Conservation (phyloP, 805 yeast genomes). For the Pichia deserticola region DNA sequence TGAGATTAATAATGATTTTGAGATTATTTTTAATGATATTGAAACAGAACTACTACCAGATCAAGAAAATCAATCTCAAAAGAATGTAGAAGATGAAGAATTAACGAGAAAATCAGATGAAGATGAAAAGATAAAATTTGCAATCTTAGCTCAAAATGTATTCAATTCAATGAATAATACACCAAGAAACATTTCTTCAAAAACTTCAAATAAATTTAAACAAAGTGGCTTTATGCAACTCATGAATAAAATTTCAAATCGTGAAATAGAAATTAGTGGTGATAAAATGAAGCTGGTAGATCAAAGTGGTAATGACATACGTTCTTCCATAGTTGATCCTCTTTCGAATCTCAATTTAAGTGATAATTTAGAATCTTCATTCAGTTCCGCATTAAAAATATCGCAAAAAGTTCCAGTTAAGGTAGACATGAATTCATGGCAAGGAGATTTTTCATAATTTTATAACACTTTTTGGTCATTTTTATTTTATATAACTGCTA, state of each 20-base stretch:
- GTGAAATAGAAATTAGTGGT: constrained; percentile 32
- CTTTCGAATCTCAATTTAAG: background rate
- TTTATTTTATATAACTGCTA: background rate
- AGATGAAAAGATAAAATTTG: constrained; percentile 30
- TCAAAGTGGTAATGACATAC: constrained; percentile 30
- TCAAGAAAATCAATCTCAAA: background rate
- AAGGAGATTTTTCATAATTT: constrained; percentile 4
- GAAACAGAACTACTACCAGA: constrained; percentile 17
- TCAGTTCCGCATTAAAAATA: constrained; percentile 5
- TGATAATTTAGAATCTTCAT: constrained; percentile 1
- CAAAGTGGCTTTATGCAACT: constrained; percentile 35
- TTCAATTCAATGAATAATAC: constrained; percentile 31
- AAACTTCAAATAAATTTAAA: constrained; percentile 31
- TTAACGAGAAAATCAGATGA: constrained; percentile 13
- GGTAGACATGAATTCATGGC: constrained; percentile 4
- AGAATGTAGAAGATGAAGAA: constrained; percentile 3
- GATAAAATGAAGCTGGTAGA: constrained; percentile 33
- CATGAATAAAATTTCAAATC: constrained; percentile 33
- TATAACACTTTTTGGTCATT: too few relatives aligned
- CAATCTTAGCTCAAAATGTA: constrained; percentile 33
- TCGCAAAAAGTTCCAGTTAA: background rate
- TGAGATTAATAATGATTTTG: constrained; percentile 13
- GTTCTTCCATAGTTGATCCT: constrained; percentile 25
- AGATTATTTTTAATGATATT: constrained; percentile 23
- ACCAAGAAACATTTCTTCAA: constrained; percentile 19